Evolutionary conservation across 257 asterid species (phyloP).

Genomic region (Plantago major): DNA sequence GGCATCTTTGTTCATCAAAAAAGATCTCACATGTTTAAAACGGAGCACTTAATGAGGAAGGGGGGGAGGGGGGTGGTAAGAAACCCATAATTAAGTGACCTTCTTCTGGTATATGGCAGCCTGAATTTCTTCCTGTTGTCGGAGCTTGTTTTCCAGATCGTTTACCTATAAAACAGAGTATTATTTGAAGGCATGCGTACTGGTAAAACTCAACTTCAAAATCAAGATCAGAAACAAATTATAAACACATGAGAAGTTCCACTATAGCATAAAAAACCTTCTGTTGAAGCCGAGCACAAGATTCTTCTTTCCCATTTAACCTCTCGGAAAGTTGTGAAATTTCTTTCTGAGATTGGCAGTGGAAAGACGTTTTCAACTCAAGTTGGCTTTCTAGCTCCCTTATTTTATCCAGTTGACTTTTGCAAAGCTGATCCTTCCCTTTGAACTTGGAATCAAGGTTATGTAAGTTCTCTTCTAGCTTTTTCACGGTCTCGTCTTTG

Average conservation of each 20-base stretch:
- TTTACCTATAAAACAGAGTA: constrained; percentile 34
- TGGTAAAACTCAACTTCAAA: neutral
- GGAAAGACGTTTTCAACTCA: constrained; percentile 52
- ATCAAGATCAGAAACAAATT: neutral
- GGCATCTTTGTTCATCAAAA: too few species aligned
- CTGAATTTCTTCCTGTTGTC: constrained; percentile 48
- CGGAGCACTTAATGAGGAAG: too few species aligned
- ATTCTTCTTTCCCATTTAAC: constrained; percentile 71
- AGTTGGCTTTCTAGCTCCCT: constrained; percentile 75
- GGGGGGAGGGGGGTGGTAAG: neutral
- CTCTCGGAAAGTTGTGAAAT: constrained; percentile 56
- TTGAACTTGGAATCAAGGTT: constrained; percentile 71
- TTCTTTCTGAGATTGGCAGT: constrained; percentile 65
- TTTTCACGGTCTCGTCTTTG: constrained; percentile 73
- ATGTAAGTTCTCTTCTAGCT: constrained; percentile 75
- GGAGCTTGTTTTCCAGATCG: constrained; percentile 73
- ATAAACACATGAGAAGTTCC: neutral
- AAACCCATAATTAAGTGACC: constrained; percentile 30
- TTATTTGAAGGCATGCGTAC: constrained; percentile 1
- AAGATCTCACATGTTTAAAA: too few species aligned
- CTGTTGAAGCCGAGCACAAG: constrained; percentile 64
- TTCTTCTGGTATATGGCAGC: constrained; percentile 52
- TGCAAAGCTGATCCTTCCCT: constrained; percentile 70
- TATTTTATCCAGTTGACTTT: constrained; percentile 67
- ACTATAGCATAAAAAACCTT: constrained; percentile 36